Conservation (phyloP, 345 rosid genomes). For the Lepidium didymum region DNA sequence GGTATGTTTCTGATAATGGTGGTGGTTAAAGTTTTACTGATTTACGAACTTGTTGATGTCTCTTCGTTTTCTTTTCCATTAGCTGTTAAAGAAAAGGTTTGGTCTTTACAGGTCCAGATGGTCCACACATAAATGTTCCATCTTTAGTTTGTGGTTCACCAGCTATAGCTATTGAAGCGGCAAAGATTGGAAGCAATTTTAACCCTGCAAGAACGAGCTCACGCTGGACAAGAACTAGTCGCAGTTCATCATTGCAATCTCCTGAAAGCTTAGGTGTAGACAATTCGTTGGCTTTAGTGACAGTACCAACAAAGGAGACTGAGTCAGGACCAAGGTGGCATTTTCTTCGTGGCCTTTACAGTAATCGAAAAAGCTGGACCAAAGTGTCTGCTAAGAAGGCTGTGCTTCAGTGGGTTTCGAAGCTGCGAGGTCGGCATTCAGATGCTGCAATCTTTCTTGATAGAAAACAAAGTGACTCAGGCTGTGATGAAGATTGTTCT, state of each 20-base stretch:
- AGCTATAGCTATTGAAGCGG: slow-evolving; percentile 17
- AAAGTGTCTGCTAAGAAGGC: slow-evolving; percentile 44
- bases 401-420: slow-evolving; percentile 40
- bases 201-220: slow-evolving; percentile 28
- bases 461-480: slow-evolving; percentile 37
- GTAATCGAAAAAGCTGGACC: slow-evolving; percentile 28
- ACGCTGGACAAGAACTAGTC: slow-evolving; percentile 27
- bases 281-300: slow-evolving; percentile 52
- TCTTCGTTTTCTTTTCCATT: neutral
- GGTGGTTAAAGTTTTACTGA: neutral
- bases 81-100: neutral
- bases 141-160: slow-evolving; percentile 32
- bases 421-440: slow-evolving; percentile 49
- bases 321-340: slow-evolving; percentile 53
- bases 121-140: slow-evolving; percentile 13
- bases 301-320: slow-evolving; percentile 29
- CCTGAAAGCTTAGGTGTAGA: slow-evolving; percentile 26
- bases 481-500: slow-evolving; percentile 27
- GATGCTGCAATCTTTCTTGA: slow-evolving; percentile 58
- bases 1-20: slow-evolving; percentile 29
- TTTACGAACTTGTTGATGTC: neutral
- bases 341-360: slow-evolving; percentile 40
- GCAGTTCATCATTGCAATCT: slow-evolving; percentile 14
- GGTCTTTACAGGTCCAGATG: slow-evolving; percentile 15
- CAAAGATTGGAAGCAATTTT: slow-evolving; percentile 16